Percentiles rank a stretch among this genome's conserved stretches.
These are phyloP conservation scores for Balakata baccata DNA, from an alignment of 345 rosid genomes.

Conservation along the genomic window DNA sequence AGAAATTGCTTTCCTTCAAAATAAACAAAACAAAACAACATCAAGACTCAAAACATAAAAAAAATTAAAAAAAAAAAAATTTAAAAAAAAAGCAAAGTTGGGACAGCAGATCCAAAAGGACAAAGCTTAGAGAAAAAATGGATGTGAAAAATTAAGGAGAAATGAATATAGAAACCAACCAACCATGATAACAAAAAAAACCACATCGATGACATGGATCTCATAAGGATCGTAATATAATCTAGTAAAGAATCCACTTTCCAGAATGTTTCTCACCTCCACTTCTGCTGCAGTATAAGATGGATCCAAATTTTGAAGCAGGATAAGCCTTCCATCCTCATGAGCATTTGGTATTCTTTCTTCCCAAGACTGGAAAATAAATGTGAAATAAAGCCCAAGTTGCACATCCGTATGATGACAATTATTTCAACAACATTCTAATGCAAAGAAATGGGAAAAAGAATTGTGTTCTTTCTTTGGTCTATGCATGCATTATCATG, in stretches of 20 bases:
- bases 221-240: background rate
- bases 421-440: too few species aligned
- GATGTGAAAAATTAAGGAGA: background rate
- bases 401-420: background rate
- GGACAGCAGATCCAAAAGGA: background rate
- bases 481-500: background rate
- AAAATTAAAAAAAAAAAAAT: too few species aligned
- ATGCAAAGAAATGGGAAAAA: background rate
- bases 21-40: background rate
- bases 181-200: background rate
- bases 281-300: slow-evolving; percentile 59
- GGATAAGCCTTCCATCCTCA: slow-evolving; percentile 51
- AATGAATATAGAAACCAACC: background rate
- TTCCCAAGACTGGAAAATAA: slow-evolving; percentile 64
- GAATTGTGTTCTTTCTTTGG: background rate
- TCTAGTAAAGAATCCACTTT: background rate
- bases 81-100: background rate
- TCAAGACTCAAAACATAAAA: too few species aligned
- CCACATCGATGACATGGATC: background rate
- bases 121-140: background rate
- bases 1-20: background rate
- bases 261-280: slow-evolving; percentile 45
- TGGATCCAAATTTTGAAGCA: slow-evolving; percentile 76
- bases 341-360: slow-evolving; percentile 54
- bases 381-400: slow-evolving; percentile 8